Evolutionary conservation across 169 alveolate genomes (phyloP).

Genomic region (Eimeria acervulina): DNA sequence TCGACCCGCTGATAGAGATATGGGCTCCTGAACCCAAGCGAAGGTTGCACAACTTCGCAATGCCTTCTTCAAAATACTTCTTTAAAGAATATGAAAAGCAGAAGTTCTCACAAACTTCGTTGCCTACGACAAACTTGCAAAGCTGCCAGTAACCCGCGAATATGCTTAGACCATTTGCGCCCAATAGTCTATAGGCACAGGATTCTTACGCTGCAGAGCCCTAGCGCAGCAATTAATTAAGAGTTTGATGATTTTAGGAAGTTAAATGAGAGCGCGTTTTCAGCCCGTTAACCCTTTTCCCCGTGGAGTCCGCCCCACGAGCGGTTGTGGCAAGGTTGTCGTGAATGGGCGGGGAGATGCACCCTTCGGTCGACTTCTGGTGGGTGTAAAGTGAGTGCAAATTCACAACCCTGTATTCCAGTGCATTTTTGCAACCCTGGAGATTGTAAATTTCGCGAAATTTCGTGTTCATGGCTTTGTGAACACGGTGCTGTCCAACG

Average conservation of each 20-base stretch:
- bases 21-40: not conserved
- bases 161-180: not conserved
- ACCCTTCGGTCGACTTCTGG: not conserved
- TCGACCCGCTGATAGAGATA: not conserved
- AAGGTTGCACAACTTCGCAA: no score
- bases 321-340: not conserved
- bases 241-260: not conserved
- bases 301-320: not conserved
- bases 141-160: not conserved
- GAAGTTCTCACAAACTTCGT: not conserved
- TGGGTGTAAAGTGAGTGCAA: not conserved
- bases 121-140: not conserved
- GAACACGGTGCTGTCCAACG: not conserved
- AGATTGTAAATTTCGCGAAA: not conserved
- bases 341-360: not conserved
- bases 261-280: not conserved
- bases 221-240: no score
- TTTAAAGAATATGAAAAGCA: not conserved
- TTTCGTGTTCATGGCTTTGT: not conserved
- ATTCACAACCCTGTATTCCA: not conserved
- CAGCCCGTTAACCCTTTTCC: not conserved
- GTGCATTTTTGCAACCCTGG: rapidly evolving
- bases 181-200: no score
- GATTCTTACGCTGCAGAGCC: no score
- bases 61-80: no score